Percentiles rank a stretch among this genome's conserved stretches.
Evolutionary conservation across 2,329 filamentous ascomycete species (phyloP).

Genomic region (Colletotrichum melonis): DNA sequence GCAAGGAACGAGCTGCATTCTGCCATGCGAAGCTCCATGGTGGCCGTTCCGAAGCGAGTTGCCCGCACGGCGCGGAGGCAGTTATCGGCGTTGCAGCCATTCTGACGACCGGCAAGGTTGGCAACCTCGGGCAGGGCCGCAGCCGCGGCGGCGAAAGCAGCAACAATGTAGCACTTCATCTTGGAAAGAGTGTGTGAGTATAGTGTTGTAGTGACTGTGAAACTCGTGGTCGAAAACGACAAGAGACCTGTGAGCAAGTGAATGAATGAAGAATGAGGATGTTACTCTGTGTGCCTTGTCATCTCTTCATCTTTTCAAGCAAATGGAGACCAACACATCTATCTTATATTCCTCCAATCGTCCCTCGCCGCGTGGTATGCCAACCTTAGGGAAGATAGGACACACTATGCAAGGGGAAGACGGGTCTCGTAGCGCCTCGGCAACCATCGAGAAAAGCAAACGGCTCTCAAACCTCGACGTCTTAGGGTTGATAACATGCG

Average conservation of each 20-base stretch:
- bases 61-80: constrained; percentile 58
- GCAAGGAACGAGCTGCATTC: constrained; percentile 53
- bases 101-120: constrained; percentile 19
- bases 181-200: constrained; percentile 35
- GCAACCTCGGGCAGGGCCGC: constrained; percentile 41
- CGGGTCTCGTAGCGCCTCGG: constrained; percentile 14
- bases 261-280: not conserved
- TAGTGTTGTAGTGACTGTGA: not conserved
- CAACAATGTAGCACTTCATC: constrained; percentile 53
- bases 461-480: constrained; percentile 6
- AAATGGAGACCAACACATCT: not conserved
- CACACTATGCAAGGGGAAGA: constrained; percentile 18
- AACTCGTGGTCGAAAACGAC: not conserved
- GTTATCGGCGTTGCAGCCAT: constrained; percentile 54
- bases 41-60: constrained; percentile 46
- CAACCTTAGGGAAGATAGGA: not conserved
- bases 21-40: constrained; percentile 46
- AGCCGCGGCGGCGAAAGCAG: constrained; percentile 49
- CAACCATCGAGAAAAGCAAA: constrained; percentile 27
- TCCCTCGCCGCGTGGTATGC: not conserved
- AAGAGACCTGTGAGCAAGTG: not conserved
- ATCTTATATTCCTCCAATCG: not conserved
- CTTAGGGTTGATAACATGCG: constrained; percentile 8
- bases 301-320: not conserved
- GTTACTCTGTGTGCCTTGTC: not conserved